Base-by-base conservation (phyloP, 2,329 filamentous ascomycete species). In the Amauroascus niger region DNA sequence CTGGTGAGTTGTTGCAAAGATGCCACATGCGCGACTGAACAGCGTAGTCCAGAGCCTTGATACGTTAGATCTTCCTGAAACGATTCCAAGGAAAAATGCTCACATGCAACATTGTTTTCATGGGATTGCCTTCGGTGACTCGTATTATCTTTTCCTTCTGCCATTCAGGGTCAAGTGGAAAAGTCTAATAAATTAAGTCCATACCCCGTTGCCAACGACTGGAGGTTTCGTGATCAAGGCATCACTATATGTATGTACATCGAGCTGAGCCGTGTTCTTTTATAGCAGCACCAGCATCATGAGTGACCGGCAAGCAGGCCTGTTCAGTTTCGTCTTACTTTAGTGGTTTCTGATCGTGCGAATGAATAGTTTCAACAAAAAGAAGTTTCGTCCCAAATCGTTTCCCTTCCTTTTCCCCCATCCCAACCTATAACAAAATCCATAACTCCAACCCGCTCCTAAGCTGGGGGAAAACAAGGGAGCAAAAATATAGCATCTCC, bases 311-410 rank as follows among this genome's bases (percentile, higher is more conserved):
- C 14, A 11, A 9, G 43, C 6, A 16, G 14, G 24, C 30, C 16
- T 24, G 16, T 18, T 7, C 18, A 35, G 45, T 9, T 47, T 47
- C 45, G 18, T 47, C 22, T 47, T 47, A 47, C 30, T 30, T 35
- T 9, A 30, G 26, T 46, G 11, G 16, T 35, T 32, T 18, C 18
- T 24, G 28, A 16, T 30, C n/a, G 45, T 33, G 18, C 14, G 14
- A 35, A 41, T 30, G 48, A 41, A n/a, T 37, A 32, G 48, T 41
- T 37, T 28, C 33, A 40, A 41, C 22, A 50, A 22, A 32, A 39
- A 24, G n/a, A 20, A 28, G n/a, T n/a, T n/a, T 50, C n/a, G 16
- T 30, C 41, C 20, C 33, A 30, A 18, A 39, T 28, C 6, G 26
- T 26, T 18, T 43, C 24, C 18, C 26, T 3, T 14, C 14, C 33